Conservation (phyloP, 805 yeast genomes). For the Wilhelminamyces savonicus region DNA sequence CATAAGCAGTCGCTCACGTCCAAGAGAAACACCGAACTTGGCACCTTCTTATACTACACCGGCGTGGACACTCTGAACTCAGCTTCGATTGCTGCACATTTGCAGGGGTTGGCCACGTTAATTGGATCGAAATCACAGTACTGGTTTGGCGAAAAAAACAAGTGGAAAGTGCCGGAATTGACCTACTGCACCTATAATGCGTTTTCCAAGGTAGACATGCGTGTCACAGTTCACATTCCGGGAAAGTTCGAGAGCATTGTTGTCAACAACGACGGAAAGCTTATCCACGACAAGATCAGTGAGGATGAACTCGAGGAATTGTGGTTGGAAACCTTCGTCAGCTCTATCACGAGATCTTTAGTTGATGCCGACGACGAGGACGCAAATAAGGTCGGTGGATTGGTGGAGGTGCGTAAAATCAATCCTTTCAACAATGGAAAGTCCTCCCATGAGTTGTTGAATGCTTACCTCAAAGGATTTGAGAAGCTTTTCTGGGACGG, state of each 20-base stretch:
- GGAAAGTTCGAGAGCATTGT: slow-evolving; percentile 60
- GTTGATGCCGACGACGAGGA: slow-evolving; percentile 69
- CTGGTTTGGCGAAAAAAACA: slow-evolving; percentile 75
- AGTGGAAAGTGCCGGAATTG: slow-evolving; percentile 66
- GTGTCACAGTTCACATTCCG: slow-evolving; percentile 69
- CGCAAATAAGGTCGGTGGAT: slow-evolving; percentile 39
- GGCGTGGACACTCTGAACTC: slow-evolving; percentile 74
- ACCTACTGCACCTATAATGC: slow-evolving; percentile 62
- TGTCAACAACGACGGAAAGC: slow-evolving; percentile 47
- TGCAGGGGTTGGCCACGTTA: slow-evolving; percentile 61
- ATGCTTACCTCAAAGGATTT: slow-evolving; percentile 55
- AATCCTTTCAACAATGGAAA: slow-evolving; percentile 60
- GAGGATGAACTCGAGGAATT: slow-evolving; percentile 48
- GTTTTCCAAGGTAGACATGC: slow-evolving; percentile 58
- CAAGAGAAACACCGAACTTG: slow-evolving; percentile 44
- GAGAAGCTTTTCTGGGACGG: slow-evolving; percentile 64
- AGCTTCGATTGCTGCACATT: slow-evolving; percentile 71
- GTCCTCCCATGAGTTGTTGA: slow-evolving; percentile 35
- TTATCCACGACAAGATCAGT: slow-evolving; percentile 42
- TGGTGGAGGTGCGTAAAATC: slow-evolving; percentile 79
- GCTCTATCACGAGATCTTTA: slow-evolving; percentile 71
- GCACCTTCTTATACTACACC: slow-evolving; percentile 67
- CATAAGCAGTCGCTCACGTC: slow-evolving; percentile 36
- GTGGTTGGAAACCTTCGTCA: slow-evolving; percentile 50
- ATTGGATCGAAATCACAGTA: slow-evolving; percentile 54